Base-by-base conservation (phyloP, 202 grass and related monocot genomes). In the Carex arenaria region DNA sequence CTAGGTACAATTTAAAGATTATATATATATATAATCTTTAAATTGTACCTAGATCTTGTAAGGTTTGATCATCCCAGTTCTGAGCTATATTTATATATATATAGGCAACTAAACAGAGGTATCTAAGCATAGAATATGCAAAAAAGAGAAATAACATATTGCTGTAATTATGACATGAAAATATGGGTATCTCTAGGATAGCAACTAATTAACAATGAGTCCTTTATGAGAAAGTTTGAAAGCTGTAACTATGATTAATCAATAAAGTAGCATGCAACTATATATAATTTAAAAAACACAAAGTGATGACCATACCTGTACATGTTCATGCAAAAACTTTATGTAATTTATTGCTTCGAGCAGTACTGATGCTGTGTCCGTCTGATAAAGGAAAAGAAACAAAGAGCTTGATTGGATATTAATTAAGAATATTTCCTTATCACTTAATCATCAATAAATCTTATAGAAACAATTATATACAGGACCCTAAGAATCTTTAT, bases 281-380 rank as follows among this genome's bases (percentile, higher is more conserved):
- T 66, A 65, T 28, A 18, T 67, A 65, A 64, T 45, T 51, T 67
- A 11, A 53, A 69, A 83, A 49, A 15, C 78, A 12, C 15, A 52
- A 75, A 17, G 74, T 72, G 34, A 67, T 80, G 77, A 34, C 71
- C 15, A 85, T 92, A 98, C 95, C 95, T 95, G 93, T 64, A 95
- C 89, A 92, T 98, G 91, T 69, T 98, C 93, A 65, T 98, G 95
- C 85, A 98, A 82, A 90, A 89, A 89, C 87, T 88, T 98, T 81
- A 98, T 98, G 76, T 93, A 98, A 81, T 82, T 95, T 84, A 95
- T 92, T 34, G 95, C 93, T 77, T 98, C 95, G 26, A 88, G 72
- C 51, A 98, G 85, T 73, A 98, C 95, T 66, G 95, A 98, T 47
- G 95, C 93, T 22, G 95, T 98, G 79, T 98, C 95, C 0, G 95